phyloP scores from a whole-genome alignment of 1,284 basidiomycete genomes.

The Ustilago lituana region DNA sequence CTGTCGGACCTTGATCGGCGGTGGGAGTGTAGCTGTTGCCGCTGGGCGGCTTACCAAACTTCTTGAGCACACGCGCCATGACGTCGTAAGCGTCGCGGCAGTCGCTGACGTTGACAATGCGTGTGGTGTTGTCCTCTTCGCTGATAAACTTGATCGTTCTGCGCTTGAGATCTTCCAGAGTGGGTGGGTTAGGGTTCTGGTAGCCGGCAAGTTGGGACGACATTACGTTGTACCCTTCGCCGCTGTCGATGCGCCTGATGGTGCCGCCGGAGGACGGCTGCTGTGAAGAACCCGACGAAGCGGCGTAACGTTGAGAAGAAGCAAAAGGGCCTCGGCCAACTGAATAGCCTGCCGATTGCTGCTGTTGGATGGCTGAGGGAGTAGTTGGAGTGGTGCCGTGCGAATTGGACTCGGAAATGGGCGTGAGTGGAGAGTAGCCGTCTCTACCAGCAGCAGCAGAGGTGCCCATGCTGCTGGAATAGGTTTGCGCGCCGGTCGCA shows the following conservation, averaged over 20 bases:
- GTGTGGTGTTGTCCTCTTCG: slow-evolving; percentile 60
- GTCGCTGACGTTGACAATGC: slow-evolving; percentile 62
- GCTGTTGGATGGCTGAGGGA: slow-evolving; percentile 29
- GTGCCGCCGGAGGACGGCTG: slow-evolving; percentile 20
- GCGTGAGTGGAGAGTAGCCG: slow-evolving; percentile 45
- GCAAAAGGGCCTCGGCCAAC: slow-evolving; percentile 58
- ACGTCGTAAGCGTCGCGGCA: slow-evolving; percentile 62
- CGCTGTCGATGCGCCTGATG: slow-evolving; percentile 40
- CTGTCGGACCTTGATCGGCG: slow-evolving; percentile 51
- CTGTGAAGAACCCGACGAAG: slow-evolving; percentile 25
- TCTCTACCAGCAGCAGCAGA: slow-evolving; percentile 5
- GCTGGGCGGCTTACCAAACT: slow-evolving; percentile 56
- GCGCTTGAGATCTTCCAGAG: slow-evolving; percentile 59
- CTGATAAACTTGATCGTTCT: slow-evolving; percentile 66
- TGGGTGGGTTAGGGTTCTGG: slow-evolving; percentile 25
- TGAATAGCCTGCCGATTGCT: slow-evolving; percentile 49
- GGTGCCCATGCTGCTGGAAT: slow-evolving; percentile 10
- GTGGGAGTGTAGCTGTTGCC: slow-evolving; percentile 59
- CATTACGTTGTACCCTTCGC: slow-evolving; percentile 36
- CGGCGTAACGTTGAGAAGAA: slow-evolving; percentile 24
- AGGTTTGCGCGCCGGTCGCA: slow-evolving; percentile 35
- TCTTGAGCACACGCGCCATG: slow-evolving; percentile 62
- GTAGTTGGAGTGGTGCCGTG: slow-evolving; percentile 44
- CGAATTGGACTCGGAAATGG: slow-evolving; percentile 49
- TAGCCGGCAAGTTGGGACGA: slow-evolving; percentile 21